Conservation (phyloP, 306 rosid genomes). For the Quillaja saponaria region DNA sequence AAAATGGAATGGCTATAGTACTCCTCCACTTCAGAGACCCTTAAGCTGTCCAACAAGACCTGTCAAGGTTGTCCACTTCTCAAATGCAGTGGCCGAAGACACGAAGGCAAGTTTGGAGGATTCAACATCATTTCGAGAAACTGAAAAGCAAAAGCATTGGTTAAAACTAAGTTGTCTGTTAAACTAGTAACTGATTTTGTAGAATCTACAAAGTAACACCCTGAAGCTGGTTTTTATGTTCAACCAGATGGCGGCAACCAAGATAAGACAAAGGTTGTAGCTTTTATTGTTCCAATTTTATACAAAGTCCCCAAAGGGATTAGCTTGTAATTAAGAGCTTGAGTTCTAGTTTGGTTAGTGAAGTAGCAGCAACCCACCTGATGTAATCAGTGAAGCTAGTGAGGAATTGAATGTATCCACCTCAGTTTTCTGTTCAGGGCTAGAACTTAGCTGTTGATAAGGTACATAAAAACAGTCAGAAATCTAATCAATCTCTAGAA, state of each 20-base stretch:
- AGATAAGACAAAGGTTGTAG: too few relatives aligned
- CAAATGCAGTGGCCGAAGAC: conserved; percentile 73
- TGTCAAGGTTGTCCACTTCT: conserved; percentile 86
- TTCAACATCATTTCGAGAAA: conserved; percentile 66
- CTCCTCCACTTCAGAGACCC: conserved; percentile 57
- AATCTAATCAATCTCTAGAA: conserved; percentile 22
- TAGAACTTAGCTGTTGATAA: conserved; percentile 68
- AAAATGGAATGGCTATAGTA: conserved; percentile 15
- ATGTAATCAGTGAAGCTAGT: conserved; percentile 69
- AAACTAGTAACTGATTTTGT: background rate
- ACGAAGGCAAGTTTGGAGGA: conserved; percentile 89
- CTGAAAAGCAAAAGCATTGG: conserved; percentile 41
- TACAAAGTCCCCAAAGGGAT: too few relatives aligned
- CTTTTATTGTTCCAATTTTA: too few relatives aligned
- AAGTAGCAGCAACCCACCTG: conserved; percentile 51
- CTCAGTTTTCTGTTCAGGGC: conserved; percentile 78
- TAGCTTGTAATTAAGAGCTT: conserved; percentile 6
- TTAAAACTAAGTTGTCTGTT: too few relatives aligned
- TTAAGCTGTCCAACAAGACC: conserved; percentile 73
- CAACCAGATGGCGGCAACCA: background rate
- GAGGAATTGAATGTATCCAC: conserved; percentile 87
- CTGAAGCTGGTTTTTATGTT: conserved; percentile 1
- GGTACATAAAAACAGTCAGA: conserved; percentile 36
- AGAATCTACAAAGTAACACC: background rate
- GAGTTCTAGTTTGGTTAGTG: background rate